These are phyloP conservation scores for Primulina huaijiensis DNA, from an alignment of 257 asterid species.

Conservation along the genomic window DNA sequence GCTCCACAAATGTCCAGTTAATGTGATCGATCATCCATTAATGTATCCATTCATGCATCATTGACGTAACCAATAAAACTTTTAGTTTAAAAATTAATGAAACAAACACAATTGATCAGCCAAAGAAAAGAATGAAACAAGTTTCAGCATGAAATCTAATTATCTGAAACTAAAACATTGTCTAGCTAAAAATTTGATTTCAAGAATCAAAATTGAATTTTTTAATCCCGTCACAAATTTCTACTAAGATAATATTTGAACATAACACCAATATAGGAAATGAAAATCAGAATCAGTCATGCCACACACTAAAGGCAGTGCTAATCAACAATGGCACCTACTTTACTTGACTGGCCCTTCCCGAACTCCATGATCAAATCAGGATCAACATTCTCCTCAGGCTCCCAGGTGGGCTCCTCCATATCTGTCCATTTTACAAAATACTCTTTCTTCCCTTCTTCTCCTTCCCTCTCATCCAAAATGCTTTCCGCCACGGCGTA, in stretches of 20 bases:
- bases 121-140: too few species aligned
- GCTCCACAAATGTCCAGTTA: too few species aligned
- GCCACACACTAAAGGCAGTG: background rate
- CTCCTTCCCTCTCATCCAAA: slow-evolving; percentile 47
- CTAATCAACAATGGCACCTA: background rate
- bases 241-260: background rate
- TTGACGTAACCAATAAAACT: too few species aligned
- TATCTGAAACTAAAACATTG: too few species aligned
- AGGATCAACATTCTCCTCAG: slow-evolving; percentile 79
- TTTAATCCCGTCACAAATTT: background rate
- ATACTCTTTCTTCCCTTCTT: slow-evolving; percentile 56
- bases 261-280: background rate
- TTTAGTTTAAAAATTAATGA: too few species aligned
- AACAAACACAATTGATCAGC: too few species aligned
- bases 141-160: too few species aligned
- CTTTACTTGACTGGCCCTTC: slow-evolving; percentile 20
- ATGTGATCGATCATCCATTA: too few species aligned
- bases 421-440: slow-evolving; percentile 85
- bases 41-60: too few species aligned
- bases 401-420: slow-evolving; percentile 93
- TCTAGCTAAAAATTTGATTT: background rate
- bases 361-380: slow-evolving; percentile 50
- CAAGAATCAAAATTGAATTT: background rate
- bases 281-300: background rate
- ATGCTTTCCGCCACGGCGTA: slow-evolving; percentile 82